These are phyloP conservation scores for Silybum marianum DNA, from an alignment of 129 eudicot genomes.

Conservation along the genomic window DNA sequence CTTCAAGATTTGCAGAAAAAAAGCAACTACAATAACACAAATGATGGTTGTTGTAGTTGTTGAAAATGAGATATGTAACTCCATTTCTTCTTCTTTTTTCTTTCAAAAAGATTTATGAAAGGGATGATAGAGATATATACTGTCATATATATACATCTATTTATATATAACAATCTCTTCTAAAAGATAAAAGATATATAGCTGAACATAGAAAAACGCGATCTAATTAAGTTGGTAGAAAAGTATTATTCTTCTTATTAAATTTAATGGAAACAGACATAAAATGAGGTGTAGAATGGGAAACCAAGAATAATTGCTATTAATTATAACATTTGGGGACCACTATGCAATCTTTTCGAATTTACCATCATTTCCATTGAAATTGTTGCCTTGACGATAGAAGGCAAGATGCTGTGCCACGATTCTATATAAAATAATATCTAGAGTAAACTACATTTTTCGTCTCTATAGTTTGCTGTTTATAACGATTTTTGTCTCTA, in stretches of 20 bases:
- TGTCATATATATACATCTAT: background rate
- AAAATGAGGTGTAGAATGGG: no score
- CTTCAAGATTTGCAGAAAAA: background rate
- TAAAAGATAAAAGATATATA: no score
- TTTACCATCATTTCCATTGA: background rate
- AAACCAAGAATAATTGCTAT: no score
- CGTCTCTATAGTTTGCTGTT: no score
- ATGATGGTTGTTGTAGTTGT: background rate
- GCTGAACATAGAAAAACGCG: background rate
- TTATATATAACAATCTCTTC: background rate
- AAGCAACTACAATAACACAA: background rate
- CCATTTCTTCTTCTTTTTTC: background rate
- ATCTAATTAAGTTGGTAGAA: background rate
- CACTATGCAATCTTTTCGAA: background rate
- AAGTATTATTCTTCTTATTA: no score
- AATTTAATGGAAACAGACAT: background rate
- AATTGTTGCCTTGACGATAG: background rate
- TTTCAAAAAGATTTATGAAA: background rate
- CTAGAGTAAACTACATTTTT: no score
- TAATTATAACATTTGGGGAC: background rate
- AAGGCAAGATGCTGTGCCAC: background rate
- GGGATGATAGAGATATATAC: background rate
- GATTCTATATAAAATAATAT: background rate
- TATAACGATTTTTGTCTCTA: no score
- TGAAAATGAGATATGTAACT: conserved; percentile 5